These are phyloP conservation scores for Talaromyces ruber DNA, from an alignment of 495 filamentous ascomycete genomes.

Conservation along the genomic window DNA sequence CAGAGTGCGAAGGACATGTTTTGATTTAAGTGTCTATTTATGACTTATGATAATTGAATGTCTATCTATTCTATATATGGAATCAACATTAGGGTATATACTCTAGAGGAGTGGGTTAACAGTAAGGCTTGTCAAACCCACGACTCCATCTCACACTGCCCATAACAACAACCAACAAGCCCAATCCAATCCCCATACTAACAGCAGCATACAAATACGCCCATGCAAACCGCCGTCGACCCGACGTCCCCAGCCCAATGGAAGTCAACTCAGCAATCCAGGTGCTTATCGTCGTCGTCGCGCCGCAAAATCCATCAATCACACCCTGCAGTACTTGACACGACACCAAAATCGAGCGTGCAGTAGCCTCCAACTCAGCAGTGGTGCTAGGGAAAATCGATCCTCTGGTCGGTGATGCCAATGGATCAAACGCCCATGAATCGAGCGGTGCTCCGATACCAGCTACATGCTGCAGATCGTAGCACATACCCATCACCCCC, in stretches of 20 bases:
- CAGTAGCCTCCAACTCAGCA: not conserved
- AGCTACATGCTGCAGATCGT: constrained; percentile 57
- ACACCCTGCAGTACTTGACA: constrained; percentile 73
- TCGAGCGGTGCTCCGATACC: constrained; percentile 16
- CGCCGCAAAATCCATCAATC: constrained; percentile 80
- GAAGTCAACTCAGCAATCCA: constrained; percentile 62
- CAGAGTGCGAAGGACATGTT: not conserved
- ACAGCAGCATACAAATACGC: constrained; percentile 61
- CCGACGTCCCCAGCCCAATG: constrained; percentile 26
- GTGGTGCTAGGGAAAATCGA: not conserved
- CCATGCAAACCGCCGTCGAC: constrained; percentile 33
- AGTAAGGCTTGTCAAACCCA: constrained; percentile 38
- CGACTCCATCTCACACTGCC: constrained; percentile 66
- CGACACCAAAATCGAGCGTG: constrained; percentile 24
- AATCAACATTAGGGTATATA: not conserved
- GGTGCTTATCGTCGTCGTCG: constrained; percentile 78
- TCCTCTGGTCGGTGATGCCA: not conserved
- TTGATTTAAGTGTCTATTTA: not conserved
- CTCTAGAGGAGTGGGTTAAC: not conserved
- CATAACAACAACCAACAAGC: constrained; percentile 59
- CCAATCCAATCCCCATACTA: constrained; percentile 54
- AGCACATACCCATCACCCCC: constrained; percentile 53
- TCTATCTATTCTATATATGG: not conserved
- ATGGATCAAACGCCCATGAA: not conserved
- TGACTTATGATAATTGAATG: not conserved